These are phyloP conservation scores for Ustilago bromivora DNA, from an alignment of 1,284 basidiomycete species.

Conservation along the genomic window DNA sequence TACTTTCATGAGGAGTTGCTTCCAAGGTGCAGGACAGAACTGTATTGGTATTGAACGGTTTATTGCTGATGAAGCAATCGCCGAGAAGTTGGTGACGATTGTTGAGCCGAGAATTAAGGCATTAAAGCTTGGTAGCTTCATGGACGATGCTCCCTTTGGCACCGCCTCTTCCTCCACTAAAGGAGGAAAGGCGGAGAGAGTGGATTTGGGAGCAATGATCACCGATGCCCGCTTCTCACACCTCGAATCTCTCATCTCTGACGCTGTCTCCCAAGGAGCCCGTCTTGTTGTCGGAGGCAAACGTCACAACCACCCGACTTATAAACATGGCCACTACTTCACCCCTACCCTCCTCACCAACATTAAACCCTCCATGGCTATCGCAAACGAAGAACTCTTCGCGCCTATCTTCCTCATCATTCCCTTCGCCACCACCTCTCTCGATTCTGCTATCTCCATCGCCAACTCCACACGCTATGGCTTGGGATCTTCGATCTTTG, in stretches of 20 bases:
- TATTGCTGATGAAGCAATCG: conserved; percentile 82
- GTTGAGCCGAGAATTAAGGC: conserved; percentile 53
- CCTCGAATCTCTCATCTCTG: conserved; percentile 78
- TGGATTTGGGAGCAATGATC: conserved; percentile 86
- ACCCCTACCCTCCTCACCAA: conserved; percentile 86
- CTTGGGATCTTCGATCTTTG: conserved; percentile 96
- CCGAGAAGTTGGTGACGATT: conserved; percentile 76
- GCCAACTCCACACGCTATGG: conserved; percentile 89
- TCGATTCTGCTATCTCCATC: conserved; percentile 85
- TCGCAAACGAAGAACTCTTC: conserved; percentile 65
- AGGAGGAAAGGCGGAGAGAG: conserved; percentile 40
- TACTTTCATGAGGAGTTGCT: conserved; percentile 70
- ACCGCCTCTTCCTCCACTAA: not conserved
- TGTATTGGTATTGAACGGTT: conserved; percentile 91
- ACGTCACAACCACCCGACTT: conserved; percentile 77
- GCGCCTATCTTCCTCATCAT: conserved; percentile 66
- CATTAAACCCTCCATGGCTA: conserved; percentile 73
- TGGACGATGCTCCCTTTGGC: conserved; percentile 62
- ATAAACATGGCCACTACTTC: conserved; percentile 80
- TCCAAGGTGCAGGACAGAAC: conserved; percentile 91
- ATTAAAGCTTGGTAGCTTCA: conserved; percentile 56
- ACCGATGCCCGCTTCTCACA: conserved; percentile 77
- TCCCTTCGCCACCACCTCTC: conserved; percentile 75
- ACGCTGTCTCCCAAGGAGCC: conserved; percentile 81
- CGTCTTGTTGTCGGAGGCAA: conserved; percentile 78